These are phyloP conservation scores for Sporothrix dimorphospora DNA, from an alignment of 2,329 filamentous ascomycete genomes.

Conservation along the genomic window DNA sequence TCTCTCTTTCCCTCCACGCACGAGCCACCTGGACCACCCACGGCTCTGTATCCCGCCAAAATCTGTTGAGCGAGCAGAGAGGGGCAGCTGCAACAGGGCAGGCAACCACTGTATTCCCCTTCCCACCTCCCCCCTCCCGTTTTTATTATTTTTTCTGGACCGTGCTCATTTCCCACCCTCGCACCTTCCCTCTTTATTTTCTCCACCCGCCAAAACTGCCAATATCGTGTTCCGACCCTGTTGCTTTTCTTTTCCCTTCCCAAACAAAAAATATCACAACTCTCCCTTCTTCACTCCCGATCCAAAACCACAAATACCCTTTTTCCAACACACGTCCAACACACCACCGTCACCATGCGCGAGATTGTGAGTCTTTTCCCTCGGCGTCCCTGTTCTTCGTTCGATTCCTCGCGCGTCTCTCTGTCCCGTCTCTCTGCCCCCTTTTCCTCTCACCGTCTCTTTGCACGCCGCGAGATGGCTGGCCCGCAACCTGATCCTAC, in stretches of 20 bases:
- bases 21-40: neutral
- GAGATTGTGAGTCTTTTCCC: slow-evolving; percentile 64
- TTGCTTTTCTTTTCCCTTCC: slow-evolving; percentile 18
- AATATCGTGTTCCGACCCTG: slow-evolving; percentile 19
- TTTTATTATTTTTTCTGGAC: slow-evolving; percentile 24
- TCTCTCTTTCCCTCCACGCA: neutral
- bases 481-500: neutral
- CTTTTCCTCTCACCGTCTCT: slow-evolving; percentile 27
- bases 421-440: slow-evolving; percentile 6
- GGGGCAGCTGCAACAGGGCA: slow-evolving; percentile 2
- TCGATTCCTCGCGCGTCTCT: neutral
- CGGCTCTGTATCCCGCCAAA: neutral
- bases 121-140: slow-evolving; percentile 17
- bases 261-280: slow-evolving; percentile 15
- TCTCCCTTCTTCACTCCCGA: slow-evolving; percentile 18
- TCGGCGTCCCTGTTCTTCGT: neutral
- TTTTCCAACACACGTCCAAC: slow-evolving; percentile 25
- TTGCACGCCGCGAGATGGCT: neutral
- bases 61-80: slow-evolving; percentile 11
- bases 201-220: slow-evolving; percentile 26
- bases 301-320: neutral
- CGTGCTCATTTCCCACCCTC: slow-evolving; percentile 29
- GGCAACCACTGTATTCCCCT: slow-evolving; percentile 14
- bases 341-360: slow-evolving; percentile 63
- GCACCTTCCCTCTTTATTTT: slow-evolving; percentile 28